Evolutionary conservation across 2,329 filamentous ascomycete species (phyloP), one percentile per base, ranked within the genome.

Genomic region (Aspergillus niger): DNA sequence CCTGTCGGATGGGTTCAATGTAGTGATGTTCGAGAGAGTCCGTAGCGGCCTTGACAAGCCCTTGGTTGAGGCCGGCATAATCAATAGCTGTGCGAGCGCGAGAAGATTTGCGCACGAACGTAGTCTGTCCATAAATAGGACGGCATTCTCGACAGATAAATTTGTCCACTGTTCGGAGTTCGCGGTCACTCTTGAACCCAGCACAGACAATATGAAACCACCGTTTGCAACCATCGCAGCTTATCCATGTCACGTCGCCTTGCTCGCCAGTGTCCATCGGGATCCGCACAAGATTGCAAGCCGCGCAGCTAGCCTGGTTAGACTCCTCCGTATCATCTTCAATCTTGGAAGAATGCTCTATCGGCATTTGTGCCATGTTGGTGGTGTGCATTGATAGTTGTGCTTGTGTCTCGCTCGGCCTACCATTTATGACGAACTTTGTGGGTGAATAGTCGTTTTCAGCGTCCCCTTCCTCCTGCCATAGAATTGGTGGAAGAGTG

Each of bases 171-270:
- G 85, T 85, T 58, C 85, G 83, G 36, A 88, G 83, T 69, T 89
- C 86, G 26, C 83, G 80, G 65, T 86, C 85, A 66, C 82, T 87
- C 70, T 84, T 85, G 73, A 89, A 88, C 3, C 86, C 86, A 53
- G 86, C 86, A 70, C 87, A 90, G 56, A 85, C 82, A 61, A 86
- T 86, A 74, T 90, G 87, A 69, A 86, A 89, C 87, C 87, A 90
- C 59, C 81, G 81, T 69, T 88, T 87, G 75, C 87, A 90, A 26
- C 85, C 86, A 72, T 89, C 86, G 70, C 87, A 90, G 44, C 83
- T 84, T 63, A 90, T 87, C 87, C 87, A 90, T 13, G 80, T 80
- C 59, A 79, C 77, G 62, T 80, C 78, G 57, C 84, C 80, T 64
- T 88, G 83, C 56, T 86, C 84, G 22, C 76, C 76, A 10, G 77